phyloP scores from a whole-genome alignment of 345 rosid genomes.

The Angophora floribunda region DNA sequence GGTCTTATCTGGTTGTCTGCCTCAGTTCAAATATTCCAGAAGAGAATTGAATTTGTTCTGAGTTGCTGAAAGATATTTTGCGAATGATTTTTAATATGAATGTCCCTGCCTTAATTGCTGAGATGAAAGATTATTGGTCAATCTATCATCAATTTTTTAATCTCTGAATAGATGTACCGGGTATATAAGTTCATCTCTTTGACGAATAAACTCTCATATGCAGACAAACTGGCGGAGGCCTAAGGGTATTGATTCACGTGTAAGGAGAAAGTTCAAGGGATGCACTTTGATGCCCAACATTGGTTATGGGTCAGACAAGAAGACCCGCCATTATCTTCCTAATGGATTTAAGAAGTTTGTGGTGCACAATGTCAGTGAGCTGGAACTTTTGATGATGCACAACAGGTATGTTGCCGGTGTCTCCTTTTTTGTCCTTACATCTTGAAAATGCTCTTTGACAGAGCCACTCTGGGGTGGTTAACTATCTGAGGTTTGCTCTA shows the following conservation, averaged over 20 bases:
- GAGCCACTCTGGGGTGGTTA: not conserved
- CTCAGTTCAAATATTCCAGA: not conserved
- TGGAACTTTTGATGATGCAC: constrained; percentile 66
- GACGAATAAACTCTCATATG: not conserved
- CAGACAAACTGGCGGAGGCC: constrained; percentile 60
- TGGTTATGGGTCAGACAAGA: constrained; percentile 61
- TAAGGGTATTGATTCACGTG: constrained; percentile 72
- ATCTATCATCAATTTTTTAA: not conserved
- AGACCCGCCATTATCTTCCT: constrained; percentile 62
- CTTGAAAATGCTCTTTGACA: not conserved
- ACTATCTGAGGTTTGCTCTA: not conserved
- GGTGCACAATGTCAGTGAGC: constrained; percentile 47
- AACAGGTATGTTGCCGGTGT: constrained; percentile 23
- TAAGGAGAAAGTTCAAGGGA: constrained; percentile 73
- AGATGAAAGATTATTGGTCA: not conserved
- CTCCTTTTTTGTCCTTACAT: not conserved
- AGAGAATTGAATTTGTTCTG: not conserved
- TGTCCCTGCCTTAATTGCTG: not conserved
- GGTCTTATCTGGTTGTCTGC: not conserved
- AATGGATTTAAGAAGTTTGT: constrained; percentile 62
- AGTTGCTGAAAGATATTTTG: not conserved
- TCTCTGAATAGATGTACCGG: not conserved
- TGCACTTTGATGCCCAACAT: constrained; percentile 56
- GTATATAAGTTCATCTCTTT: not conserved
- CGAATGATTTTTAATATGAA: not conserved